Evolutionary conservation across 495 filamentous ascomycete species (phyloP).

Genomic region (Trichoderma virens): DNA sequence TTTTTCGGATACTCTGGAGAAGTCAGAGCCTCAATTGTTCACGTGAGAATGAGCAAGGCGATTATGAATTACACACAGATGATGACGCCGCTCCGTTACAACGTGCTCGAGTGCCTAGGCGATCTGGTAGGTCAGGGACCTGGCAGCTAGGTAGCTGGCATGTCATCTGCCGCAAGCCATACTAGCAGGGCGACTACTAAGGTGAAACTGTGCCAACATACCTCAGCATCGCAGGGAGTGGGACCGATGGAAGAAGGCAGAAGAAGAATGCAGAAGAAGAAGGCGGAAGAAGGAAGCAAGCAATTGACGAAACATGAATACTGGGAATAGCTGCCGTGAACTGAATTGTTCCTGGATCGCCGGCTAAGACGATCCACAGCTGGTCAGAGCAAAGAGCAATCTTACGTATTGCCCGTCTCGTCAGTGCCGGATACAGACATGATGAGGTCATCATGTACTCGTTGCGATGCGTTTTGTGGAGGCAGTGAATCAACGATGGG

Average conservation of each 20-base stretch:
- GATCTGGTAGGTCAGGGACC: too few species aligned
- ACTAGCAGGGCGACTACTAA: too few species aligned
- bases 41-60: not conserved
- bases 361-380: not conserved
- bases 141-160: too few species aligned
- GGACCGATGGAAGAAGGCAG: too few species aligned
- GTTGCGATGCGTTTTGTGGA: not conserved
- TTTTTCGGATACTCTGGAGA: not conserved
- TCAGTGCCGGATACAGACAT: not conserved
- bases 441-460: slow-evolving; percentile 4
- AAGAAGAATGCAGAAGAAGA: too few species aligned
- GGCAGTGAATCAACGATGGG: not conserved
- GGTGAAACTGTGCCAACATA: too few species aligned
- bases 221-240: too few species aligned
- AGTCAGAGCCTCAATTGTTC: not conserved
- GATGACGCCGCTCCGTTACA: too few species aligned
- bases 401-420: slow-evolving; percentile 1
- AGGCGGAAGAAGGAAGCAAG: not conserved
- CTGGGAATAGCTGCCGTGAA: not conserved
- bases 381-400: not conserved
- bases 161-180: too few species aligned
- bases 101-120: too few species aligned
- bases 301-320: not conserved
- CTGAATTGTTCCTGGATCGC: slow-evolving; percentile 1
- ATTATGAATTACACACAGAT: too few species aligned